Percentiles rank a stretch among this genome's conserved stretches.
These are phyloP conservation scores for Saccharomycopsis lassenensis DNA, from an alignment of 805 yeast species.

Conservation along the genomic window DNA sequence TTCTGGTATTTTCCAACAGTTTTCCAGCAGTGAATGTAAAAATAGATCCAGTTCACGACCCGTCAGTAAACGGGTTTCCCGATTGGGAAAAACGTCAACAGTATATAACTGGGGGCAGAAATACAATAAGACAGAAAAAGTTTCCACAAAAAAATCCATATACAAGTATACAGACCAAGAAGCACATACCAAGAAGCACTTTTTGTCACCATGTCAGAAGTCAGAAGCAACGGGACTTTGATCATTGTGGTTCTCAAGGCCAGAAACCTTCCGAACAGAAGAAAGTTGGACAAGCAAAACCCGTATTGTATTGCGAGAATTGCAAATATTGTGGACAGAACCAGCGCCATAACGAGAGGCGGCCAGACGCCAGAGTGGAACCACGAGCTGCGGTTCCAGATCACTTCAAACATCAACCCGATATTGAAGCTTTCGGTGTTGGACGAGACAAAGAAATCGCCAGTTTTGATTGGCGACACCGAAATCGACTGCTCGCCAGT, in stretches of 20 bases:
- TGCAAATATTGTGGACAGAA: conserved; percentile 71
- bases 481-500: conserved; percentile 71
- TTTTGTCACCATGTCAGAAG: too few species aligned
- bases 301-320: conserved; percentile 81
- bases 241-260: conserved; percentile 74
- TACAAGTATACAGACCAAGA: too few species aligned
- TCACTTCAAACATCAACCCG: conserved; percentile 55
- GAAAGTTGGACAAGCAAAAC: conserved; percentile 84
- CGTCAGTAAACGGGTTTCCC: too few species aligned
- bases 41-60: too few species aligned
- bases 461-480: conserved; percentile 75
- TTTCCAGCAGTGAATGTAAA: too few species aligned
- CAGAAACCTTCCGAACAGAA: conserved; percentile 73
- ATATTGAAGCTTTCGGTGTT: conserved; percentile 60
- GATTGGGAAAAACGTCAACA: too few species aligned
- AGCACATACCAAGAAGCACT: too few species aligned
- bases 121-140: too few species aligned
- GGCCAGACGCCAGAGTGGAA: conserved; percentile 94
- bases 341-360: conserved; percentile 70
- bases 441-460: conserved; percentile 79
- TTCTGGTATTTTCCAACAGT: too few species aligned
- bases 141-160: too few species aligned
- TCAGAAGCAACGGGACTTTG: conserved; percentile 38
- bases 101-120: too few species aligned
- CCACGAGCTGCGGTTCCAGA: conserved; percentile 56